Percentiles rank a stretch among this genome's conserved stretches.
phyloP scores from a whole-genome alignment of 2,329 filamentous ascomycete species.

The Penicillium sp. region DNA sequence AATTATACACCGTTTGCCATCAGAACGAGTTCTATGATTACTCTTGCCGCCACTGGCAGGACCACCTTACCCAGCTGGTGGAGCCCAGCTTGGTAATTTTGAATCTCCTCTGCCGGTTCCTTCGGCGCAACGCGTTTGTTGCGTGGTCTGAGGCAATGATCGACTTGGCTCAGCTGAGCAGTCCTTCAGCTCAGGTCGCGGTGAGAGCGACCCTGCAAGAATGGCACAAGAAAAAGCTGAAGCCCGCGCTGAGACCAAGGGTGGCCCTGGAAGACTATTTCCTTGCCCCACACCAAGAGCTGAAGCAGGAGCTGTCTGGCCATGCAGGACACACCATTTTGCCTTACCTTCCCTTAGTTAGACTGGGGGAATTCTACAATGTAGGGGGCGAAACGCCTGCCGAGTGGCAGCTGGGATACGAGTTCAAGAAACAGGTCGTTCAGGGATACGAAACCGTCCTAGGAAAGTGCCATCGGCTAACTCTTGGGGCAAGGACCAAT shows the following conservation, averaged over 20 bases:
- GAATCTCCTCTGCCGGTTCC: not conserved
- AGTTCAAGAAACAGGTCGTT: not conserved
- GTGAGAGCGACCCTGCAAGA: constrained; percentile 1
- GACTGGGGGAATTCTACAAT: constrained; percentile 5
- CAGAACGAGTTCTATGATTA: not conserved
- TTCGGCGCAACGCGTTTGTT: not conserved
- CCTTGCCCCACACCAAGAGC: not conserved
- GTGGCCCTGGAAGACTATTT: not conserved
- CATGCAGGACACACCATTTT: not conserved
- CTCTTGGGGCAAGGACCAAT: not conserved
- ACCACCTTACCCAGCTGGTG: not conserved
- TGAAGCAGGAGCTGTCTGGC: not conserved
- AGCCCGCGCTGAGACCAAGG: not conserved
- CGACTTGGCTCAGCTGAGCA: not conserved
- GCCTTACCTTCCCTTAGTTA: not conserved
- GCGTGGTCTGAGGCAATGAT: not conserved
- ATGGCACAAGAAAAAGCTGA: not conserved
- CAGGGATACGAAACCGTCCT: not conserved
- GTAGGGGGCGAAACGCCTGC: not conserved
- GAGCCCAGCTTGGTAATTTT: not conserved
- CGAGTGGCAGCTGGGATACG: constrained; percentile 1
- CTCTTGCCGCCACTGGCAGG: constrained; percentile 1
- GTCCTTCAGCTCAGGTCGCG: not conserved
- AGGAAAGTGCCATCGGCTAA: not conserved
- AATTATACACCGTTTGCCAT: not conserved